Evolutionary conservation across 108 stramenopile genomes (phyloP), one percentile per base, ranked within the genome.

Genomic region (Schizochytrium sp.): DNA sequence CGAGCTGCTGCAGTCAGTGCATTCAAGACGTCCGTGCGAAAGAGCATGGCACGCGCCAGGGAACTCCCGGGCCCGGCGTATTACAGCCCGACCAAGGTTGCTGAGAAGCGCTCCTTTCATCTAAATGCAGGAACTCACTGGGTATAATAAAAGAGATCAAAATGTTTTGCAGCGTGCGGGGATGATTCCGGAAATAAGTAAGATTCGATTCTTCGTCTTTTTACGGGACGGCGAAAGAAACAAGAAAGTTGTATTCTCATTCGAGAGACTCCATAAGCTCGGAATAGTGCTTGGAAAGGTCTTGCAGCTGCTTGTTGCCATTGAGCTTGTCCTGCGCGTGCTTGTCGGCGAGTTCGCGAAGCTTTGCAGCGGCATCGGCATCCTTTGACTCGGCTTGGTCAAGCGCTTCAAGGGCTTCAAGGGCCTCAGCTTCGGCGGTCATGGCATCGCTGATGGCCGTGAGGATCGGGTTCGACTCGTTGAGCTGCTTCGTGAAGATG

Each of bases 391-490:
- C 76, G n/a, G 23, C 48, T 0, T 53, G 45, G 43, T 4, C 51
- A 23, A 53, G 76, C 6, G 12, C 18, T 16, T 47, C 6, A 23
- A 83, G 19, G 0, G 45, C 76, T 12, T 83, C 76, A 18, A 83
- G 76, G 25, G 23, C 51, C n/a, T 83, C 96, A 44, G 89, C 92
- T 91, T 93, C 18, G 45, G 43, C 43, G 48, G 95, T 96, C 96
- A 96, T 96, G 44, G 97, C 97, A 89, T 97, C 96, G 43, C 95
- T 93, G 44, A 97, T 97, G 72, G 91, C 91, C 0, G 96, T 96
- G 53, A 97, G 90, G 23, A 97, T 95, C 5, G 97, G 97, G 89
- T 96, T 96, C 44, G 96, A 94, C 89, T 96, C 97, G 60, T 96
- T 94, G 53, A 97, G 90, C 90, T 97, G 97, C 55, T 91, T 89